Conservation (phyloP, 257 asterid species). For the Nicotiana sylvestris region DNA sequence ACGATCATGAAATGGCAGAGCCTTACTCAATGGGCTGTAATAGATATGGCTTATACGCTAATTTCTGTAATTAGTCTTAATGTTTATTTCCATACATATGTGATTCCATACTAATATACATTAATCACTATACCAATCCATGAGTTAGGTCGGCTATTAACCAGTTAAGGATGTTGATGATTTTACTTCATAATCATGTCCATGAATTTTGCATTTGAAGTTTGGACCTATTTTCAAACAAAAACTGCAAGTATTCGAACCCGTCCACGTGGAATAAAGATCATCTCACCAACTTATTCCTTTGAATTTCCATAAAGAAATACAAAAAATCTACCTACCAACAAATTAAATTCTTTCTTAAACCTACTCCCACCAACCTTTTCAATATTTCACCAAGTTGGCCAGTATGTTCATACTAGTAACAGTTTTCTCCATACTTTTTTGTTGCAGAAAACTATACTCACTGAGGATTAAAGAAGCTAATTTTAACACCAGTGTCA, state of each 20-base stretch:
- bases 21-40: not conserved
- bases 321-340: not conserved
- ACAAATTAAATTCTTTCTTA: not conserved
- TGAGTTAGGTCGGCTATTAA: not conserved
- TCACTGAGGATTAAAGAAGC: constrained; percentile 48
- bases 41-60: not conserved
- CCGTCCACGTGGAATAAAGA: not conserved
- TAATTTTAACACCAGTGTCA: constrained; percentile 57
- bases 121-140: not conserved
- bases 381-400: not conserved
- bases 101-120: not conserved
- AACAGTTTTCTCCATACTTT: not conserved
- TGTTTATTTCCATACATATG: not conserved
- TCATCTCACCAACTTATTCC: not conserved
- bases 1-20: not conserved
- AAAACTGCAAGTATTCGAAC: not conserved
- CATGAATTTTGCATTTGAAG: not conserved
- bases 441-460: not conserved
- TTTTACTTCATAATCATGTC: not conserved
- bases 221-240: not conserved
- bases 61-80: not conserved
- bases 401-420: not conserved
- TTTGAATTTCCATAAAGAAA: not conserved
- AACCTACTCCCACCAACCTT: not conserved
- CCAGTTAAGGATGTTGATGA: not conserved